A percentile compares a stretch with the other conserved stretches of the same genome.
These are phyloP conservation scores for Wolfiporia cocos DNA, from an alignment of 1,284 basidiomycete genomes.

Conservation along the genomic window DNA sequence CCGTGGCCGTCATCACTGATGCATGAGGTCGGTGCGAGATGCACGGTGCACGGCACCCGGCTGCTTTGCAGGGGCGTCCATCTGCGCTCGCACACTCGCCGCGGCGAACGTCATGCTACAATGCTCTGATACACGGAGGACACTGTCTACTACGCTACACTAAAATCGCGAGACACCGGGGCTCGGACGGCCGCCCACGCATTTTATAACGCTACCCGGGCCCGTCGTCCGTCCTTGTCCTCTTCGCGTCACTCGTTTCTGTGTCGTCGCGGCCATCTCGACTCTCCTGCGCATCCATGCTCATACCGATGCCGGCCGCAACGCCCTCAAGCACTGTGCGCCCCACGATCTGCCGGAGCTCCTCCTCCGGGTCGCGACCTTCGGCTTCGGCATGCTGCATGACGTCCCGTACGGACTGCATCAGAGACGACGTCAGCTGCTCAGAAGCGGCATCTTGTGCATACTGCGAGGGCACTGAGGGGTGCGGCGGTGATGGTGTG, in stretches of 20 bases:
- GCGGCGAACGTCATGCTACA: too few relatives aligned
- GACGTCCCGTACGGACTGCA: constrained; percentile 61
- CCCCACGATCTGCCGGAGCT: constrained; percentile 52
- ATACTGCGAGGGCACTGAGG: constrained; percentile 52
- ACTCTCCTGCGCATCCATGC: constrained; percentile 19
- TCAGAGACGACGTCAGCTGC: constrained; percentile 60
- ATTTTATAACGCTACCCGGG: constrained; percentile 1
- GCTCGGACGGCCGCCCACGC: too few relatives aligned
- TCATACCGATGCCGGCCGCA: constrained; percentile 49
- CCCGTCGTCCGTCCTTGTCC: constrained; percentile 23
- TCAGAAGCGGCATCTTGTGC: constrained; percentile 66
- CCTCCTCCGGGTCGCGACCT: constrained; percentile 53
- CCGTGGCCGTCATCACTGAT: too few relatives aligned
- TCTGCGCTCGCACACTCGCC: too few relatives aligned
- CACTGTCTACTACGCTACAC: too few relatives aligned
- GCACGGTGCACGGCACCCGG: too few relatives aligned
- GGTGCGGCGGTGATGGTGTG: constrained; percentile 9
- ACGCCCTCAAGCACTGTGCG: constrained; percentile 58
- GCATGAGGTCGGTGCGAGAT: too few relatives aligned
- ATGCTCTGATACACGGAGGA: too few relatives aligned
- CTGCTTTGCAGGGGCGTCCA: too few relatives aligned
- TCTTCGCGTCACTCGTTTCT: constrained; percentile 22
- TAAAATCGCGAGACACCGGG: too few relatives aligned
- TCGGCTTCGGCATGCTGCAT: constrained; percentile 59
- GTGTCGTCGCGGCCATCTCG: constrained; percentile 12